phyloP scores from a whole-genome alignment of 768 basidiomycete genomes.

The Panus rudis region DNA sequence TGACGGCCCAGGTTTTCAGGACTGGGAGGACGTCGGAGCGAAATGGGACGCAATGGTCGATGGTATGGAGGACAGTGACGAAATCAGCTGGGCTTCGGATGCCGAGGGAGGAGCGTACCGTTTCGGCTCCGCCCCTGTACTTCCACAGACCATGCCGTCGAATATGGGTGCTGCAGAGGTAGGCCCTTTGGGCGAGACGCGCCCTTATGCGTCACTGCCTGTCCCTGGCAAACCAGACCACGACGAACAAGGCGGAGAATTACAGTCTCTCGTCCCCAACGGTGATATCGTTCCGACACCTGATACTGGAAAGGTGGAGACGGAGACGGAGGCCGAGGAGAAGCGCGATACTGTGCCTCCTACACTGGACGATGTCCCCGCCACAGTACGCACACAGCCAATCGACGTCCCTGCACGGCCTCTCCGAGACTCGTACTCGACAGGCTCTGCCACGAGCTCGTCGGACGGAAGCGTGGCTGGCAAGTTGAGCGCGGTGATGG shows the following conservation, averaged over 20 bases:
- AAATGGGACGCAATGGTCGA: constrained; percentile 41
- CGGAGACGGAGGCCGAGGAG: constrained; percentile 15
- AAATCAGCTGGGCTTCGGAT: constrained; percentile 45
- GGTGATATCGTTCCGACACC: not conserved
- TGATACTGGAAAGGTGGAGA: constrained; percentile 4
- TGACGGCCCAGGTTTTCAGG: constrained; percentile 23
- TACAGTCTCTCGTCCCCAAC: not conserved
- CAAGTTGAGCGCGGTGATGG: constrained; percentile 27
- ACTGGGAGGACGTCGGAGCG: constrained; percentile 48
- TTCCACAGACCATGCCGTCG: not conserved
- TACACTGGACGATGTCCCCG: constrained; percentile 11
- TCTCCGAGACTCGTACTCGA: constrained; percentile 21
- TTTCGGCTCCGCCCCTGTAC: not conserved
- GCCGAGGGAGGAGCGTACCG: constrained; percentile 6
- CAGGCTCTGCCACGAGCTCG: constrained; percentile 39
- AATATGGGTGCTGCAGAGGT: constrained; percentile 25
- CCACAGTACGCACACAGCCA: constrained; percentile 14
- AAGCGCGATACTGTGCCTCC: constrained; percentile 11
- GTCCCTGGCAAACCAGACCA: not conserved
- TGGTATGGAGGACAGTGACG: constrained; percentile 30
- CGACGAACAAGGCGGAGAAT: constrained; percentile 8
- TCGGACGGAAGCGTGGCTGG: constrained; percentile 42
- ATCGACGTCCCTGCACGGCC: constrained; percentile 21
- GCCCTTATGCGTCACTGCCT: constrained; percentile 23
- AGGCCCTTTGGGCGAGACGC: constrained; percentile 38